Percentiles rank a stretch among this genome's conserved stretches.
Evolutionary conservation across 345 rosid genomes (phyloP).

Genomic region (Litchi chinensis): DNA sequence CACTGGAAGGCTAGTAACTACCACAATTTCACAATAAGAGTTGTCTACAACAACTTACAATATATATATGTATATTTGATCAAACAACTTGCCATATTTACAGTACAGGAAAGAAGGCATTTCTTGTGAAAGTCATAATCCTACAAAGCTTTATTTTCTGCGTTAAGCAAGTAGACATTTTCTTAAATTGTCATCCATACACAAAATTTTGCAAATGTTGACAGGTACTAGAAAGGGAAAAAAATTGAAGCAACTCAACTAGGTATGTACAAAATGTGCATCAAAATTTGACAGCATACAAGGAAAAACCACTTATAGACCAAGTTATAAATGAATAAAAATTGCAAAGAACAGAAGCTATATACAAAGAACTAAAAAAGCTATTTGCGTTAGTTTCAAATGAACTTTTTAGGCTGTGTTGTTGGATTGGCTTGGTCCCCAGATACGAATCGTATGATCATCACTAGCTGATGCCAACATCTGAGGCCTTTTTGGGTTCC

Average conservation of each 20-base stretch:
- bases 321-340: conserved; percentile 26
- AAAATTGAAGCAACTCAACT: neutral
- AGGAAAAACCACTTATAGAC: conserved; percentile 21
- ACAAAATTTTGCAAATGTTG: neutral
- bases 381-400: conserved; percentile 18
- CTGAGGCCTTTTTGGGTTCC: conserved; percentile 75
- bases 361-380: conserved; percentile 21
- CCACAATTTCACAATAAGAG: too few relatives aligned
- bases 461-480: conserved; percentile 91
- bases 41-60: too few relatives aligned
- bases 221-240: neutral
- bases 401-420: conserved; percentile 19
- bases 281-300: conserved; percentile 33
- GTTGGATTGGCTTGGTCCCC: conserved; percentile 57
- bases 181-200: neutral
- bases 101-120: neutral
- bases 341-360: conserved; percentile 17
- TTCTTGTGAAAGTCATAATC: neutral
- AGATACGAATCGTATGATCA: conserved; percentile 75
- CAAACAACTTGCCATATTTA: too few relatives aligned
- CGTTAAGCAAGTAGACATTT: neutral
- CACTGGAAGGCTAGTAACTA: too few relatives aligned
- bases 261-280: conserved; percentile 30
- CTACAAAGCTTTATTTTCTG: neutral
- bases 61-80: too few relatives aligned